phyloP scores from a whole-genome alignment of 495 filamentous ascomycete species.

The Aspergillus bridgeri region DNA sequence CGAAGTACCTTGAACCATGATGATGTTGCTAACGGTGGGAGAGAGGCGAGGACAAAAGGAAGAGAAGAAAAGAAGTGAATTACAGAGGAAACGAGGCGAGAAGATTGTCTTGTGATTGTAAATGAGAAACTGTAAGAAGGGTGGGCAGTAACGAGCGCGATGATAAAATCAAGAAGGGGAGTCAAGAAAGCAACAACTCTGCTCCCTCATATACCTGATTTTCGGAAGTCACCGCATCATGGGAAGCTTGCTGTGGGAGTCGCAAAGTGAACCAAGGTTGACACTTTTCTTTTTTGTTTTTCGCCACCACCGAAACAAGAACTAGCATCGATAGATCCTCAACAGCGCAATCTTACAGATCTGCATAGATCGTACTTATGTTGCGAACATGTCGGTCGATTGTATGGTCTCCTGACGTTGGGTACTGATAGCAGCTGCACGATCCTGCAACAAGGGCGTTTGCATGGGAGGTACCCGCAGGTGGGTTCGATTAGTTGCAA shows the following conservation, averaged over 20 bases:
- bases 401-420: constrained; percentile 2
- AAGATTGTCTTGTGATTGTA: neutral
- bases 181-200: neutral
- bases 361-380: constrained; percentile 3
- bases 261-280: neutral
- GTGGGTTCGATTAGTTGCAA: neutral
- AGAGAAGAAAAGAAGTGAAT: neutral
- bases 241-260: neutral
- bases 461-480: constrained; percentile 7
- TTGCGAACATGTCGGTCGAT: constrained; percentile 2
- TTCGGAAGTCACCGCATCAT: neutral
- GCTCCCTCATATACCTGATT: neutral
- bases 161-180: neutral
- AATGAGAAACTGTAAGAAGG: neutral
- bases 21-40: neutral
- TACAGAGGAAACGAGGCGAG: neutral
- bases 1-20: constrained; percentile 23
- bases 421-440: constrained; percentile 7
- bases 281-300: neutral
- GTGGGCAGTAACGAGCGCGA: neutral
- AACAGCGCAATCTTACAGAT: constrained; percentile 6
- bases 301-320: constrained; percentile 11
- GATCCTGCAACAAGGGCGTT: constrained; percentile 12
- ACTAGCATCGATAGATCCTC: constrained; percentile 7
- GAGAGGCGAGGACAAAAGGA: neutral